Conservation (phyloP, 208 protist species). For the Trypanosoma congolense region DNA sequence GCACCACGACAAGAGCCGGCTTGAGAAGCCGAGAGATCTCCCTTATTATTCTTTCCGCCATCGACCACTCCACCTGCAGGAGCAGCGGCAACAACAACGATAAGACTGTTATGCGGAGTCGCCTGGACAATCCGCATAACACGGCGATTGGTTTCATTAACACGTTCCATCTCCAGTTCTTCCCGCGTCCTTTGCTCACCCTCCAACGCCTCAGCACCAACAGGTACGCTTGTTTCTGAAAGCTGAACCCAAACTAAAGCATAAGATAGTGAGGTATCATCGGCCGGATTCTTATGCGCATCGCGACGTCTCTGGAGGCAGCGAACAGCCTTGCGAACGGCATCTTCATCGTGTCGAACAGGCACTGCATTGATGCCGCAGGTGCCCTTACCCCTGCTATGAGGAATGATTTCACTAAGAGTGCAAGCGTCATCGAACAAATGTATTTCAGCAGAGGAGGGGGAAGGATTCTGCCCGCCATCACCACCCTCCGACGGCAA, state of each 20-base stretch:
- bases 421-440: slow-evolving; percentile 63
- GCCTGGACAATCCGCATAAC: slow-evolving; percentile 70
- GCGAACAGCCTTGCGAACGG: slow-evolving; percentile 61
- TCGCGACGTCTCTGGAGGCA: slow-evolving; percentile 37
- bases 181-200: slow-evolving; percentile 16
- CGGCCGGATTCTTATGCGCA: background rate
- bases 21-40: background rate
- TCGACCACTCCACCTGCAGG: background rate
- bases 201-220: background rate
- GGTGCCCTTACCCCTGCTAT: background rate
- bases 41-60: background rate
- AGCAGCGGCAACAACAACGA: slow-evolving; percentile 47
- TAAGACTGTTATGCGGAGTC: slow-evolving; percentile 60
- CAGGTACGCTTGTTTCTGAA: slow-evolving; percentile 32
- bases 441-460: slow-evolving; percentile 25
- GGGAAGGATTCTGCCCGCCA: background rate
- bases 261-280: slow-evolving; percentile 20
- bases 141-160: slow-evolving; percentile 52
- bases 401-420: slow-evolving; percentile 26
- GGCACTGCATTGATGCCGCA: slow-evolving; percentile 44
- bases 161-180: slow-evolving; percentile 28
- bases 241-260: slow-evolving; percentile 68
- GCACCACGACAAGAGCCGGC: slow-evolving; percentile 34
- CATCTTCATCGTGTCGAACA: slow-evolving; percentile 70
- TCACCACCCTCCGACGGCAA: background rate